Evolutionary conservation across 768 basidiomycete species (phyloP), one percentile per base, ranked within the genome.

Genomic region (Lactarius tabidus): DNA sequence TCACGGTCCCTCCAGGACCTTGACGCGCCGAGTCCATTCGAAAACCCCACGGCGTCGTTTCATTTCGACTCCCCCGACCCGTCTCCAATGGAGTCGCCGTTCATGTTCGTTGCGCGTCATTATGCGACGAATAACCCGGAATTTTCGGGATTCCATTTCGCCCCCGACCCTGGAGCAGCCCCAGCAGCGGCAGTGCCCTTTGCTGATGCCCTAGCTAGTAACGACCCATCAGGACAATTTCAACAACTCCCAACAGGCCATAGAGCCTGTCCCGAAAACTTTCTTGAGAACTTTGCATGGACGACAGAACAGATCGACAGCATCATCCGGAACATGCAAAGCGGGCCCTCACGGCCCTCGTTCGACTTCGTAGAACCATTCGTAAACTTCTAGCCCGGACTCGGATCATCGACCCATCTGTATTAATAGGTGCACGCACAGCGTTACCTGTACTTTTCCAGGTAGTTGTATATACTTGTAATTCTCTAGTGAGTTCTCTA

Each of bases 11-110:
- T 20, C 31, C 17, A 65, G 64, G n/a, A 26, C n/a, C 29, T 41
- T 33, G 17, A 17, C 15, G 10, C 55, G 6, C 29, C 45, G 7
- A 61, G 59, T 48, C 23, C 59, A 26, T 45, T 35, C 5, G 55
- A 57, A n/a, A n/a, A 15, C 7, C 45, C 53, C 23, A 23, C 59
- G 48, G 1, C 38, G 14, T 35, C 64, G 38, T 35, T 60, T 57
- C 60, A 65, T 61, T 65, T 51, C 38, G 64, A 65, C 57, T 61
- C 64, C 10, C 55, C 64, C 12, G 64, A 65, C 51, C 64, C 55
- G 8, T 65, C 59, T 52, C 64, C 64, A 31, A 29, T 35, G 41
- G 45, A 4, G 8, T 48, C 59, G 23, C 64, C 64, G 8, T 65
- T 65, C 20, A 61, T 61, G 45, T 61, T 61, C 14, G 55, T 65